These are phyloP conservation scores for Aspergillus diversus DNA, from an alignment of 495 filamentous ascomycete genomes.

Conservation along the genomic window DNA sequence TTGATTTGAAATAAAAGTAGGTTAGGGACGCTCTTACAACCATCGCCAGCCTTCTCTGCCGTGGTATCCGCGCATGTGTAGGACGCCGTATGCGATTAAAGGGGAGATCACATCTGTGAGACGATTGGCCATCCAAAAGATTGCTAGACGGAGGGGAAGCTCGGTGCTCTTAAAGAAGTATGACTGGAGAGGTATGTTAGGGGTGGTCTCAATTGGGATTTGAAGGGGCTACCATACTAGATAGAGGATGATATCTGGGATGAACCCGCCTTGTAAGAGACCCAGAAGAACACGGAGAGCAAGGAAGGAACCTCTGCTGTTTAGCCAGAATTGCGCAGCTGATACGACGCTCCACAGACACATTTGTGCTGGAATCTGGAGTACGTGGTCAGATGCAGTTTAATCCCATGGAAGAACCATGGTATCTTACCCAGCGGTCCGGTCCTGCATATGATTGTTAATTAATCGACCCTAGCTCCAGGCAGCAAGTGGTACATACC, in stretches of 20 bases:
- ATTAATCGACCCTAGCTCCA: too few relatives aligned
- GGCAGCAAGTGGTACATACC: conserved; percentile 37
- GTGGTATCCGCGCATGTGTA: conserved; percentile 45
- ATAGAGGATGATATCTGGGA: conserved; percentile 54
- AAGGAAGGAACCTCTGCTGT: conserved; percentile 32
- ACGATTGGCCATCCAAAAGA: conserved; percentile 66
- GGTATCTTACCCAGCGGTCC: conserved; percentile 34
- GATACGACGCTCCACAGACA: conserved; percentile 35
- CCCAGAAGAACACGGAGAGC: conserved; percentile 36
- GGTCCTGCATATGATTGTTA: conserved; percentile 33
- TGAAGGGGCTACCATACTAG: conserved; percentile 28
- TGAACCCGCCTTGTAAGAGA: conserved; percentile 33
- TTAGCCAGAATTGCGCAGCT: conserved; percentile 31
- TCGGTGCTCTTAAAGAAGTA: conserved; percentile 71
- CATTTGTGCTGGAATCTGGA: conserved; percentile 33
- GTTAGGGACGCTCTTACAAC: conserved; percentile 32
- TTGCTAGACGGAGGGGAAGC: conserved; percentile 60
- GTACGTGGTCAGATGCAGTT: too few relatives aligned
- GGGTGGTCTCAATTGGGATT: too few relatives aligned
- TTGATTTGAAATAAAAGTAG: too few relatives aligned
- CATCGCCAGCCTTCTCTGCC: conserved; percentile 41
- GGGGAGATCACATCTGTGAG: conserved; percentile 49
- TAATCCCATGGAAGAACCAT: too few relatives aligned
- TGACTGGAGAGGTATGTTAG: conserved; percentile 27
- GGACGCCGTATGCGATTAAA: conserved; percentile 51